Evolutionary conservation across 192 early-diverging fungal genomes (phyloP).

Genomic region (Dispira parvispora): DNA sequence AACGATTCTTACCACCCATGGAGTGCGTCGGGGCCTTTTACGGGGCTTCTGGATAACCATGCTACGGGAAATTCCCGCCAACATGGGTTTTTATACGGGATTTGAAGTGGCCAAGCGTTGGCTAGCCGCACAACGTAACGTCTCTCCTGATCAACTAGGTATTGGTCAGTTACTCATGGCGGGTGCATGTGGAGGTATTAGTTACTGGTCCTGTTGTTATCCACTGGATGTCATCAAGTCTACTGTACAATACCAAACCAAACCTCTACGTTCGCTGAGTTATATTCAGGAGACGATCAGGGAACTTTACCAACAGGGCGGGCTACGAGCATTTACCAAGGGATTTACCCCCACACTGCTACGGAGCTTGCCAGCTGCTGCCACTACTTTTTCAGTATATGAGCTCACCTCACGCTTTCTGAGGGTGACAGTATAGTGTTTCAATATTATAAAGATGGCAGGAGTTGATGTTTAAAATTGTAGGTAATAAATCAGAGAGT

Average conservation of each 20-base stretch:
- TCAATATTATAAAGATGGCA: too few species aligned
- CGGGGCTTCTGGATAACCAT: constrained; percentile 73
- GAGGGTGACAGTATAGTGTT: too few species aligned
- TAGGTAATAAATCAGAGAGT: too few species aligned
- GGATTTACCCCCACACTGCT: constrained; percentile 40
- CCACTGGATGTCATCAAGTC: constrained; percentile 80
- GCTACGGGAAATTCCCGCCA: constrained; percentile 60
- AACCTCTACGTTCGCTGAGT: constrained; percentile 35
- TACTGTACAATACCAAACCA: constrained; percentile 42
- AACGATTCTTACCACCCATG: constrained; percentile 46
- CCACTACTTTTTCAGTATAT: constrained; percentile 58
- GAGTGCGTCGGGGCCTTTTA: constrained; percentile 51
- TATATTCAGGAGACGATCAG: constrained; percentile 37
- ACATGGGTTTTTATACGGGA: constrained; percentile 73
- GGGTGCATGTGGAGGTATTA: constrained; percentile 62
- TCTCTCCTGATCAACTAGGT: constrained; percentile 29
- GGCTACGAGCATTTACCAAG: constrained; percentile 40
- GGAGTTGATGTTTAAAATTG: too few species aligned
- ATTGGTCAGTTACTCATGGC: constrained; percentile 45
- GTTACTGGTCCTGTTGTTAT: constrained; percentile 71
- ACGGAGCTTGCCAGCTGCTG: constrained; percentile 57
- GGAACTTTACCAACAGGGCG: constrained; percentile 35
- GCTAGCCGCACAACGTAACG: constrained; percentile 25
- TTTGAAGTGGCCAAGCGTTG: constrained; percentile 67
- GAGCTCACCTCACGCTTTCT: constrained; percentile 26